A percentile compares a stretch with the other conserved stretches of the same genome.
phyloP scores from a whole-genome alignment of 1,284 basidiomycete species.

The Veloporphyrellus conicus region DNA sequence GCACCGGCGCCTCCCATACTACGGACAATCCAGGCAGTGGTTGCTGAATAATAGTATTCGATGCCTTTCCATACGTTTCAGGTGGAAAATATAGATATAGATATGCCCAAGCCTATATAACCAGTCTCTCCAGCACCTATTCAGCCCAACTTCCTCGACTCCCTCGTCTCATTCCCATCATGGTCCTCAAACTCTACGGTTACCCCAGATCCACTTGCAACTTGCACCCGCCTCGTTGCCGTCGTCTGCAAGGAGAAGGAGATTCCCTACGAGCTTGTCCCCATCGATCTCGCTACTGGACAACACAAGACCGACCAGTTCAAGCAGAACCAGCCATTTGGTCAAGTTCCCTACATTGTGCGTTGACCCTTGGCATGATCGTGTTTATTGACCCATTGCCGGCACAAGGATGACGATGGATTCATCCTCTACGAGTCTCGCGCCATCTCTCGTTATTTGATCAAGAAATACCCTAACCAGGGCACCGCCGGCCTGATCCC shows the following conservation, averaged over 20 bases:
- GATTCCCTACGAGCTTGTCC: constrained; percentile 46
- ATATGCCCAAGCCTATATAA: constrained; percentile 11
- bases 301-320: constrained; percentile 48
- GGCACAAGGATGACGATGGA: constrained; percentile 41
- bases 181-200: constrained; percentile 54
- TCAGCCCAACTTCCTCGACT: neutral
- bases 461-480: constrained; percentile 40
- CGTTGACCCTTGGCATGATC: constrained; percentile 14
- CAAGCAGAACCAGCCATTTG: constrained; percentile 56
- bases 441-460: constrained; percentile 50
- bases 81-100: neutral
- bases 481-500: constrained; percentile 35
- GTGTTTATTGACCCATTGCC: neutral
- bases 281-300: constrained; percentile 40
- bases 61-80: neutral
- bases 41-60: neutral
- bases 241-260: constrained; percentile 47
- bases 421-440: constrained; percentile 49
- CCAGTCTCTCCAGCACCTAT: neutral
- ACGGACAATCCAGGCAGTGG: too few species aligned
- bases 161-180: constrained; percentile 18
- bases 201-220: constrained; percentile 41
- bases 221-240: constrained; percentile 47
- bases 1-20: neutral
- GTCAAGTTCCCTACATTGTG: constrained; percentile 61